These are phyloP conservation scores for Chytriomyces sp. DNA, from an alignment of 192 early-diverging fungal species.

Conservation along the genomic window DNA sequence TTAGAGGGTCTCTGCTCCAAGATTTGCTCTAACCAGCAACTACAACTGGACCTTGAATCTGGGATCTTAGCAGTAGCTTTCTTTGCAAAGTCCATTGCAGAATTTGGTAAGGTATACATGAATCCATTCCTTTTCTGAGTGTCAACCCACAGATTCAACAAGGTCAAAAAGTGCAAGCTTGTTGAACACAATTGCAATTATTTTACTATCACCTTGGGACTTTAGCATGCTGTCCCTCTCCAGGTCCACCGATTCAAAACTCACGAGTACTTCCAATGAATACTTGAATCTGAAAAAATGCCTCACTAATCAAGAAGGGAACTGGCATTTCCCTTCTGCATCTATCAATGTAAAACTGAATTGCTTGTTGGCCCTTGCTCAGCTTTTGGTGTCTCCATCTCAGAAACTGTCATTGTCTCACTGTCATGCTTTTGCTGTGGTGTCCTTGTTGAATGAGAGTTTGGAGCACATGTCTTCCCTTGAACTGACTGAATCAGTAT, in stretches of 20 bases:
- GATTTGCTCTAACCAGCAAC: background rate
- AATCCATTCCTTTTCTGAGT: background rate
- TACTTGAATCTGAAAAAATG: too few species aligned
- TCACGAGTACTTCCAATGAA: too few species aligned
- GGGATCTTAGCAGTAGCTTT: background rate
- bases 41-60: background rate
- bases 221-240: too few species aligned
- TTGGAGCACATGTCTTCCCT: too few species aligned
- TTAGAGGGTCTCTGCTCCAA: background rate
- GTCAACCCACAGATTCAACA: background rate
- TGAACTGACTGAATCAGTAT: too few species aligned
- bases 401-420: background rate
- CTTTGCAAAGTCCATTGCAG: background rate
- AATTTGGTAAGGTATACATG: background rate
- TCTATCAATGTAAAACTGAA: too few species aligned
- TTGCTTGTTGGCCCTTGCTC: too few species aligned
- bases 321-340: too few species aligned
- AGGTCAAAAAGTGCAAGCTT: background rate
- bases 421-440: constrained; percentile 10
- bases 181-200: background rate
- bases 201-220: background rate
- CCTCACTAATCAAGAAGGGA: too few species aligned
- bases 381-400: background rate
- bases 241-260: too few species aligned
- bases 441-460: constrained; percentile 4